Evolutionary conservation across 1,284 basidiomycete genomes (phyloP), one percentile per base, ranked within the genome.

Genomic region (Bondarzewia mesenterica): DNA sequence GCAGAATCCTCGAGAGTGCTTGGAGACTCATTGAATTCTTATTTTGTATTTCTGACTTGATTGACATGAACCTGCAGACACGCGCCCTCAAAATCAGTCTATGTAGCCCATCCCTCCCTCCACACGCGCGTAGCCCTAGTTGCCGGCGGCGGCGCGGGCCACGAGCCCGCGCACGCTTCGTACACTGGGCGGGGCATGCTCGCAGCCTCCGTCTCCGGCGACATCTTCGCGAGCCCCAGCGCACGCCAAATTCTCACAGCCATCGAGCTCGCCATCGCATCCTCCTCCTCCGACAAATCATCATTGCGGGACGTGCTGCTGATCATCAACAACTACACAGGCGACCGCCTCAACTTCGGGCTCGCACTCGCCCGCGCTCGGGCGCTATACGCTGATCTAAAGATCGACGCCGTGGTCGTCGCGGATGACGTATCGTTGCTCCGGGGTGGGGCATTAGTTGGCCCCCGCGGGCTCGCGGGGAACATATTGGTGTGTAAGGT

Each of bases 401-500:
- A 70, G 20, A 67, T 84, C 16, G 70, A 71, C 27, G 75, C 78
- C 48, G 67, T 85, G 22, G 67, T 85, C 44, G 81, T 85, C 2
- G 78, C 79, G 6, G 83, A 87, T 59, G 84, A 87, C 58, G 79
- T 85, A 4, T 73, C 72, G 57, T 74, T 61, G 66, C 78, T 60
- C 56, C 68, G 44, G 57, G 64, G 42, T 58, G 55, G 26, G 63
- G 63, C 54, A 35, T 52, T 75, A 14, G 75, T 78, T 2, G 79
- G 78, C 3, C 66, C 76, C 7, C 61, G 80, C 50, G 80, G 80
- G 20, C 66, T 85, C 3, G 80, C 75, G 0, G 82, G 79, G 4
- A 85, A 82, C 29, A 76, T 84, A 12, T 63, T 86, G 14, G 79
- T 83, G 2, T 85, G 84, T 67, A 87, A 88, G 65, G 63, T 84